Conservation (phyloP, 306 rosid species). For the Cotoneaster glaucophyllus region DNA sequence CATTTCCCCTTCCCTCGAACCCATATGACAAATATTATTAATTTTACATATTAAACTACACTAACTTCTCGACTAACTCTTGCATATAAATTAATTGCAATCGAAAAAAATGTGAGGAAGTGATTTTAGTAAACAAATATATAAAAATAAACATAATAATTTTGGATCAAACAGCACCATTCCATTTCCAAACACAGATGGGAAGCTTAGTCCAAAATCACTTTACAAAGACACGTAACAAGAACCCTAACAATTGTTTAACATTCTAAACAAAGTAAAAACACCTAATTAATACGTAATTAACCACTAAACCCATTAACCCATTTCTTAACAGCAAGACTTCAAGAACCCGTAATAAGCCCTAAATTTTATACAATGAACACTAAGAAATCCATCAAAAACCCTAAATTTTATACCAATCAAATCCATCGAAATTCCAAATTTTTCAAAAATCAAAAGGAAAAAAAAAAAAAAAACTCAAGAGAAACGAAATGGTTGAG, state of each 20-base stretch:
- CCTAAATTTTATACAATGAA: neutral
- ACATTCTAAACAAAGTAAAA: neutral
- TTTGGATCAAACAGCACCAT: neutral
- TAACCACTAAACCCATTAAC: neutral
- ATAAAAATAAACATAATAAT: neutral
- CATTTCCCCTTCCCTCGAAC: no score
- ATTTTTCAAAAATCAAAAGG: neutral
- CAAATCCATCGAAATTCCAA: no score
- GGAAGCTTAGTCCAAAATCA: neutral
- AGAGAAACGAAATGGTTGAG: neutral
- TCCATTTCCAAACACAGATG: neutral
- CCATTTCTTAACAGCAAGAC: conserved; percentile 10
- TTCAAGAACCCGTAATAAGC: neutral
- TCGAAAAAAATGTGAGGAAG: no score
- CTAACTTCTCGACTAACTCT: no score
- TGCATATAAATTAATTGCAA: no score
- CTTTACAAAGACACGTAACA: neutral
- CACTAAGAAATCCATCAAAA: neutral
- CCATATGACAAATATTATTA: no score
- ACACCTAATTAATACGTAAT: neutral
- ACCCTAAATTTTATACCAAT: neutral
- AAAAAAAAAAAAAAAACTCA: no score
- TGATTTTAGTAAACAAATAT: neutral
- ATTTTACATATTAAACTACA: no score
- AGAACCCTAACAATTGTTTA: neutral